Base-by-base conservation (phyloP, 106 monocot species). In the Hemerocallis citrina region DNA sequence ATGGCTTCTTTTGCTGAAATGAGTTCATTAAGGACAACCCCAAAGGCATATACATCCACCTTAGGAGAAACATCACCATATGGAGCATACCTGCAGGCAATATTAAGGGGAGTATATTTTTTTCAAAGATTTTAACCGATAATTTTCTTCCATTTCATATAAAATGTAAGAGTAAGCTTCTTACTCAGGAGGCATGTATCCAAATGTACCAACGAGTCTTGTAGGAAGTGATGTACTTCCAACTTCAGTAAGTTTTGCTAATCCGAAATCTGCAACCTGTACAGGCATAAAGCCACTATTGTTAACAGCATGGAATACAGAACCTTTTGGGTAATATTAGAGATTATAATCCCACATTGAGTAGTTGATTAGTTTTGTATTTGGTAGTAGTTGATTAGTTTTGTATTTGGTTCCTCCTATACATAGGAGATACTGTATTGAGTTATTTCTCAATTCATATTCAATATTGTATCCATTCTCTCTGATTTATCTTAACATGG, bases 101-200 rank as follows among this genome's bases (percentile, higher is more conserved):
- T 57, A 20, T n/a, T n/a, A 35, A 57, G 24, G 9, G 14, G n/a
- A 16, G 6, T 14, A 32, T 15, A 23, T 54, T 4, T 11, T 6
- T 52, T 11, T 3, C 28, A 4, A 52, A 46, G 6, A 46, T 46
- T 9, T 20, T 15, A 52, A 52, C 27, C 27, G 22, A 52, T 28
- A 54, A 23, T 29, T 54, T 31, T n/a, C 1, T 20, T 1, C 21
- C 12, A 20, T 50, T 50, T 25, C 24, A 54, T 32, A 54, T 30
- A 54, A 15, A 54, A 54, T 14, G 7, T 8, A 50, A 50, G 1
- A 31, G 31, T n/a, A 35, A 20, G 57, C 34, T 61, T 19, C 87
- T 77, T 80, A 98, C 98, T 98, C 98, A 13, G 92, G 91, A 73
- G 98, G 79, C 82, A 98, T 92, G 75, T 98, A 98, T 67, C 98